Base-by-base conservation (phyloP, 2,329 filamentous ascomycete genomes). In the Talaromyces amestolkiae region DNA sequence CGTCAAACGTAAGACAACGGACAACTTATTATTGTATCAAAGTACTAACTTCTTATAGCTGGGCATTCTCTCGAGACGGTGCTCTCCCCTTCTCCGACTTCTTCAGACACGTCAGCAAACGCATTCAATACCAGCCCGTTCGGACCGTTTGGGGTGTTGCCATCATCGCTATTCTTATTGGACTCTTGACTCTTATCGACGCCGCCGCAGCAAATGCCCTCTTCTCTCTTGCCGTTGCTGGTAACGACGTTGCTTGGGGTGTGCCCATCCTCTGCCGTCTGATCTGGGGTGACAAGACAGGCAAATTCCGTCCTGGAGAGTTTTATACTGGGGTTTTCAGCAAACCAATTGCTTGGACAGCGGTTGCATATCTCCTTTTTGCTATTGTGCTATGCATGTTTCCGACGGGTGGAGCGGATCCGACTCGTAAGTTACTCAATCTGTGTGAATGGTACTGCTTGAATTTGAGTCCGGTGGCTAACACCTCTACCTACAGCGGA, bases 61-160 rank as follows among this genome's bases (percentile, higher is more conserved):
- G 86, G 86, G 86, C 86, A 0, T 89, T 89, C 72, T 85, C 84
- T 9, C 82, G 86, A 27, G 86, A 89, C 69, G 85, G 85, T 1
- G 86, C 86, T 1, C 78, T 89, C 1, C 86, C 86, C 0, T 87
- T 88, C 72, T 86, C 84, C 1, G 73, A 67, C 5, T 87, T 85
- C 74, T 85, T 88, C 74, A 80, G 85, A 37, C 80, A 81, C 7
- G 84, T 88, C 71, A 85, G 81, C 68, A 81, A 81, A 66, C 78
- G 77, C 1, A 81, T 87, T 47, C 83, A 82, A 11, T 86, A 83
- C 69, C 87, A 87, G 61, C 86, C 86, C 0, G 77, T 87, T 10
- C 82, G 85, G 39, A 80, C 84, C 3, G 79, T 87, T 66, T 84
- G 84, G 79, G 85, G 83, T 13, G 83, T 84, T 62, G 83, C 83